phyloP scores from a whole-genome alignment of 441 rosid genomes.

The Adansonia madagascariensis region DNA sequence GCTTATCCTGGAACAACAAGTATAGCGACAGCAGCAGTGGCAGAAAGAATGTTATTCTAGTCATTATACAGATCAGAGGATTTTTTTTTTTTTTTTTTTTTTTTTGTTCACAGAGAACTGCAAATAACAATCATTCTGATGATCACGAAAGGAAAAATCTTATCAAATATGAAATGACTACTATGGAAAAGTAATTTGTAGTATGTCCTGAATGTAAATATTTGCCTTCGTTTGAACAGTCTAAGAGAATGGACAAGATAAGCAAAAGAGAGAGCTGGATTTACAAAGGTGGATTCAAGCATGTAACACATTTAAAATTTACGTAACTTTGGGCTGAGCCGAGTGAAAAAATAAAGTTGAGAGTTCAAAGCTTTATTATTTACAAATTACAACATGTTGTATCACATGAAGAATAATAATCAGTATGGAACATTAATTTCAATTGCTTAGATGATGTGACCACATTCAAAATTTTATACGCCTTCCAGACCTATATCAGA shows the following conservation, averaged over 20 bases:
- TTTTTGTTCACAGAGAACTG: constrained; percentile 10
- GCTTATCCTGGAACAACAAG: constrained; percentile 60
- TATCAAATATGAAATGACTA: background rate
- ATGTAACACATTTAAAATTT: background rate
- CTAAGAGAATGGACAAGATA: constrained; percentile 10
- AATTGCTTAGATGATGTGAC: background rate
- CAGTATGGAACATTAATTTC: background rate
- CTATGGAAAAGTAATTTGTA: constrained; percentile 9
- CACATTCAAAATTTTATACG: background rate
- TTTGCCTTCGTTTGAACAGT: background rate
- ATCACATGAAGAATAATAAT: background rate
- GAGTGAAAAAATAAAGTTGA: background rate
- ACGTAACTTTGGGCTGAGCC: background rate
- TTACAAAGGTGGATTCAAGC: background rate
- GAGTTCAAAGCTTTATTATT: background rate
- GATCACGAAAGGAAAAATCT: background rate
- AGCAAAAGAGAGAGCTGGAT: constrained; percentile 6
- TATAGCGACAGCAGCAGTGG: background rate
- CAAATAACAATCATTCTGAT: background rate
- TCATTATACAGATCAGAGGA: background rate
- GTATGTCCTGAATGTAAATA: background rate
- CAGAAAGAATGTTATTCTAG: constrained; percentile 3
- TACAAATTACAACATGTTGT: background rate
- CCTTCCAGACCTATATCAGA: constrained; percentile 6
- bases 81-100: background rate